Evolutionary conservation across 257 asterid genomes (phyloP), one percentile per base, ranked within the genome.

Genomic region (Ballota nigra): DNA sequence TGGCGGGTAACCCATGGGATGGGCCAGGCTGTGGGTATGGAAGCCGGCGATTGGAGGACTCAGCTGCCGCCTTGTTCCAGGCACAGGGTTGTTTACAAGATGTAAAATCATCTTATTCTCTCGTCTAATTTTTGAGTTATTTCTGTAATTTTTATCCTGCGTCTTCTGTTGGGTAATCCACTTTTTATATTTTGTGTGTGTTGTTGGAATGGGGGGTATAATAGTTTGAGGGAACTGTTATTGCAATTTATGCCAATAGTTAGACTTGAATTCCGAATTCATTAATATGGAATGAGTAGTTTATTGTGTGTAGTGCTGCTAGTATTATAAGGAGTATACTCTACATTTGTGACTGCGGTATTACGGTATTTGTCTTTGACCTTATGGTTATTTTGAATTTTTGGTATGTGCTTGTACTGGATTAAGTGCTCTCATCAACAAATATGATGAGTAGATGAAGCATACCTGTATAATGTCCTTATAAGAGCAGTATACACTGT

Each of bases 61-160:
- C 96, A 84, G 79, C 87, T 93, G 23, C 90, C 79, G 51, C 80
- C 85, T 1, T 86, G 83, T 71, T 82, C 91, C 40, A 86, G 97
- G 51, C 88, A 87, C 67, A 83, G 91, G 83, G 86, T 87, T 51
- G 97, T 89, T 5, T 89, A 86, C 78, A 91, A 87, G 89, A 87
- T 89, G 95, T 84, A 83, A 78, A 63, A 0, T 43, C 19, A 1
- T 38, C 23, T 15, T 3, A 11, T 59, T 19, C 59, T 69, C 53
- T 49, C 11, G 2, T 47, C 38, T 58, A 47, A 7, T 16, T 19
- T 20, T 24, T 29, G 8, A 12, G 53, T 45, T 69, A 7, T 31
- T 36, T 26, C 22, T 1, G 12, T 36, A 23, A 24, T 20, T 31
- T 29, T 56, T 23, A 62, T 18, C 67, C 61, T 56, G 62, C 61